Evolutionary conservation across 768 basidiomycete species (phyloP), one percentile per base, ranked within the genome.

Genomic region (Panaeolus papilionaceus): DNA sequence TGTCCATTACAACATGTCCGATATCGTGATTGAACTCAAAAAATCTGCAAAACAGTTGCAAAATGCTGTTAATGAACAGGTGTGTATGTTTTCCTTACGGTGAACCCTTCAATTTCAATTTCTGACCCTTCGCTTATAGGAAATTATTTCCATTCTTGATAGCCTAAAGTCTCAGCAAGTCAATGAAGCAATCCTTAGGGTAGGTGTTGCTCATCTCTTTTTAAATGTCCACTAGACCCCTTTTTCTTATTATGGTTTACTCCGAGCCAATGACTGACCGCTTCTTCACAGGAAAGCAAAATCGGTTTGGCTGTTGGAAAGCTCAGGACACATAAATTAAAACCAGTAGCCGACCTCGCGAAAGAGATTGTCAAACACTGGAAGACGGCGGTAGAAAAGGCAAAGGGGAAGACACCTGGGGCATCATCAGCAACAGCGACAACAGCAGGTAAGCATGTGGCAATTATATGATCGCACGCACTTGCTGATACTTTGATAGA

Each of bases 231-330:
- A 58, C 61, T 23, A 44, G 40, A 69, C 67, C 66, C 47, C 62
- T n/a, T 49, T 69, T 71, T 69, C 70, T 71, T 66, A 68, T 77
- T 74, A 71, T 65, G 69, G 75, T 71, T 68, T 67, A 47, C 65
- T 58, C 70, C 68, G 64, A 66, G 62, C 62, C 33, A 58, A 58
- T 58, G 8, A 45, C 42, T 66, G 37, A 44, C 39, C 51, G 4
- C 65, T 66, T 28, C 64, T 63, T 39, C 69, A 37, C 73, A 96
- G 95, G 95, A 96, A 79, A 96, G 94, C 78, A 96, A 92, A 78
- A 92, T 91, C 3, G 95, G 95, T 62, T 80, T 97, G n/a, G 92
- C 94, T 0, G 94, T 98, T 2, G 94, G 95, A 64, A 96, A 96
- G 81, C 85, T 96, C 18, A 88, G 95, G 61, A 83, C 85, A 38